These are phyloP conservation scores for Aspergillus bombycis DNA, from an alignment of 2,329 filamentous ascomycete genomes.

Conservation along the genomic window DNA sequence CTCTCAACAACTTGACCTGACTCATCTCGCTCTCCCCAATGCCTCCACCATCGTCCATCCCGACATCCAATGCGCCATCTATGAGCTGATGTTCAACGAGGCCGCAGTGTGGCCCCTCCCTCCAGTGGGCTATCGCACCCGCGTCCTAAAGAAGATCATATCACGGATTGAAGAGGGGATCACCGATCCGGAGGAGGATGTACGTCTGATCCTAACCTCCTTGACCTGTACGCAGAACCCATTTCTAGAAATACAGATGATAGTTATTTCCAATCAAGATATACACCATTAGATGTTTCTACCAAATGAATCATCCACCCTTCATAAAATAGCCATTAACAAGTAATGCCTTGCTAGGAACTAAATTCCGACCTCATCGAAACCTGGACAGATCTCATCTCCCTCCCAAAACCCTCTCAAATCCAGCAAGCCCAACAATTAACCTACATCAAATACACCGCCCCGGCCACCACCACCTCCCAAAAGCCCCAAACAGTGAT, in stretches of 20 bases:
- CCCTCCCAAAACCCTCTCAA: slow-evolving; percentile 66
- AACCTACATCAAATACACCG: slow-evolving; percentile 73
- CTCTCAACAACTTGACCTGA: slow-evolving; percentile 70
- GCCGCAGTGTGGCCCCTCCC: slow-evolving; percentile 60
- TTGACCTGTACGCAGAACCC: slow-evolving; percentile 35
- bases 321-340: not conserved
- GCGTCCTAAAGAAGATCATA: slow-evolving; percentile 74
- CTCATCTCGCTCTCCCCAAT: slow-evolving; percentile 66
- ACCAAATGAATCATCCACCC: not conserved
- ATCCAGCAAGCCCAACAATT: slow-evolving; percentile 68
- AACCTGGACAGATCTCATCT: slow-evolving; percentile 66
- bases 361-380: slow-evolving; percentile 80
- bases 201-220: slow-evolving; percentile 38
- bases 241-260: slow-evolving; percentile 1
- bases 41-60: slow-evolving; percentile 60
- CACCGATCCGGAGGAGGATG: slow-evolving; percentile 82
- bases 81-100: slow-evolving; percentile 67
- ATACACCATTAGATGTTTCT: not conserved
- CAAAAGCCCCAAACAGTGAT: slow-evolving; percentile 28
- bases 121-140: slow-evolving; percentile 69
- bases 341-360: slow-evolving; percentile 58
- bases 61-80: slow-evolving; percentile 68
- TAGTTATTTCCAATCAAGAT: not conserved
- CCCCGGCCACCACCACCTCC: slow-evolving; percentile 24
- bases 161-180: slow-evolving; percentile 73